Percentiles rank a stretch among this genome's conserved stretches.
These are phyloP conservation scores for Cladobotryum protrusum DNA, from an alignment of 2,329 filamentous ascomycete genomes.

Conservation along the genomic window DNA sequence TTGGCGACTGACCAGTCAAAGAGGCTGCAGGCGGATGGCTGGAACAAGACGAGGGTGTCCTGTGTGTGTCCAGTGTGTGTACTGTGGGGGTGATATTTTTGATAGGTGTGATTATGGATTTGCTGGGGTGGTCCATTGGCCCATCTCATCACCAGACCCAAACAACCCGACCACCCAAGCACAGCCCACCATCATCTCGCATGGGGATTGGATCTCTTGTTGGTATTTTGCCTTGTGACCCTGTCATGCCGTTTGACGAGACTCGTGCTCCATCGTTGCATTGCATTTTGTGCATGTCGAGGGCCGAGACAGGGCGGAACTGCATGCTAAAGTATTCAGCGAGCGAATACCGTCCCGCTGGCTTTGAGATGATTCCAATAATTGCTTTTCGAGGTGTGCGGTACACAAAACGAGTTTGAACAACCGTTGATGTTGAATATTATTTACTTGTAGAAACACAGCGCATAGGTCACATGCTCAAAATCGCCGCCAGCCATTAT, in stretches of 20 bases:
- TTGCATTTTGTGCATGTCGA: neutral
- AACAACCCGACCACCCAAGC: too few relatives aligned
- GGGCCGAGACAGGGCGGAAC: too few relatives aligned
- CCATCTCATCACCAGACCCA: neutral
- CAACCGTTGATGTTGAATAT: too few relatives aligned
- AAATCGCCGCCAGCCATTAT: too few relatives aligned
- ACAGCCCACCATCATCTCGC: slow-evolving; percentile 1
- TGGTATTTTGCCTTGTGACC: neutral
- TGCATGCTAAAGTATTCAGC: neutral
- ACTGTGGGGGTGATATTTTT: neutral
- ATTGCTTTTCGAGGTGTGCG: too few relatives aligned
- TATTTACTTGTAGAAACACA: too few relatives aligned
- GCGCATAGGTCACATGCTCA: too few relatives aligned
- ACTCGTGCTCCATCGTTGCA: neutral
- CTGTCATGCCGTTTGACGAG: neutral
- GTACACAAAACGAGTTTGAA: too few relatives aligned
- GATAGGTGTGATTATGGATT: neutral
- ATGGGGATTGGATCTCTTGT: neutral
- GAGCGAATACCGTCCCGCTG: neutral
- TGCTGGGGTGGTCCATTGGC: neutral
- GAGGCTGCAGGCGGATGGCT: too few relatives aligned
- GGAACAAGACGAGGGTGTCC: too few relatives aligned
- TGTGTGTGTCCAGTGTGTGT: too few relatives aligned
- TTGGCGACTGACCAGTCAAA: too few relatives aligned
- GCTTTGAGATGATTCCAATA: neutral